A percentile compares a stretch with the other conserved stretches of the same genome.
Evolutionary conservation across 2,329 filamentous ascomycete genomes (phyloP).

Genomic region (Fusarium armeniacum): DNA sequence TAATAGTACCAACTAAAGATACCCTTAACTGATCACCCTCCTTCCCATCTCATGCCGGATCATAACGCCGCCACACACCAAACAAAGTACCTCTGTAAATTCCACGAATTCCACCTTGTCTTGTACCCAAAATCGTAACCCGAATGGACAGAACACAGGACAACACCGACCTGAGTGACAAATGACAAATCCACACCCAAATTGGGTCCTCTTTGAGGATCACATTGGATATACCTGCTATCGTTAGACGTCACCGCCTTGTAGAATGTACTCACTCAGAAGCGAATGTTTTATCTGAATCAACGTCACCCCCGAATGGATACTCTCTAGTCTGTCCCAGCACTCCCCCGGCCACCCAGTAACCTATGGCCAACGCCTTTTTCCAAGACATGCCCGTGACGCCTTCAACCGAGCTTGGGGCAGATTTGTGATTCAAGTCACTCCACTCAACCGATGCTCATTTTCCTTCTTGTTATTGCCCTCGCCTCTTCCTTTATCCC

Average conservation of each 20-base stretch:
- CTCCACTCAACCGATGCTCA: slow-evolving; percentile 30
- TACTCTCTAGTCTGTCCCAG: slow-evolving; percentile 28
- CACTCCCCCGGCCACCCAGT: slow-evolving; percentile 35
- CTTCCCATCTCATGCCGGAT: slow-evolving; percentile 26
- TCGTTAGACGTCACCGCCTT: slow-evolving; percentile 25
- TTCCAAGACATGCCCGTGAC: slow-evolving; percentile 42
- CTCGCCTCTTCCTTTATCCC: slow-evolving; percentile 28
- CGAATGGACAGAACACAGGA: slow-evolving; percentile 14
- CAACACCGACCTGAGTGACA: slow-evolving; percentile 12
- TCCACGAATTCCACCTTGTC: slow-evolving; percentile 38
- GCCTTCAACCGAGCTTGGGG: slow-evolving; percentile 38
- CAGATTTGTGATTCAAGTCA: slow-evolving; percentile 29
- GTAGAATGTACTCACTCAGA: slow-evolving; percentile 25
- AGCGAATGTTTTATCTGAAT: slow-evolving; percentile 29
- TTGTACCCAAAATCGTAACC: slow-evolving; percentile 40
- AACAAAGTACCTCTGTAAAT: slow-evolving; percentile 26
- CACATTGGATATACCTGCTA: slow-evolving; percentile 33
- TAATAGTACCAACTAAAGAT: not conserved
- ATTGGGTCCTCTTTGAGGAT: slow-evolving; percentile 37
- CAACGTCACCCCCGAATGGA: slow-evolving; percentile 43
- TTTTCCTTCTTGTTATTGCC: slow-evolving; percentile 33
- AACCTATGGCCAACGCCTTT: slow-evolving; percentile 39
- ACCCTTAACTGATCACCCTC: slow-evolving; percentile 4
- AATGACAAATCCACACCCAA: slow-evolving; percentile 37
- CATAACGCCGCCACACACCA: slow-evolving; percentile 33